Evolutionary conservation across 2,329 filamentous ascomycete species (phyloP).

Genomic region (Paraphaeosphaeria sporulosa): DNA sequence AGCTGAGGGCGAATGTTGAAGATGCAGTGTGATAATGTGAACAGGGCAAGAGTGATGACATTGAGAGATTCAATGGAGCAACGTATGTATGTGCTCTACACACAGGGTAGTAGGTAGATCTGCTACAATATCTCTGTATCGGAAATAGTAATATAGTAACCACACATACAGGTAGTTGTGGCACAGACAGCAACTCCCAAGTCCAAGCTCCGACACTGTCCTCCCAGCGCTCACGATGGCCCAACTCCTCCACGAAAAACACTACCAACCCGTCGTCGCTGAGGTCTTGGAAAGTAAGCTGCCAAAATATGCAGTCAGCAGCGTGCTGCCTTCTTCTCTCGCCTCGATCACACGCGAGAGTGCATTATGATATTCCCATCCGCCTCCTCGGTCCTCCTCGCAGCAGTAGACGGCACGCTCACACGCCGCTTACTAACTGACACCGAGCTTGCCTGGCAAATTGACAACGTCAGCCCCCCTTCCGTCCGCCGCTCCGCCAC

Average conservation of each 20-base stretch:
- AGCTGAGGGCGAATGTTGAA: too few relatives aligned
- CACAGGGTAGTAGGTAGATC: neutral
- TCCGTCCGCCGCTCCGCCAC: conserved; percentile 2
- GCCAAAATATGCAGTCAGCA: conserved; percentile 31
- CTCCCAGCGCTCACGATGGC: conserved; percentile 25
- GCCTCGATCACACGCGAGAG: conserved; percentile 29
- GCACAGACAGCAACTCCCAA: neutral
- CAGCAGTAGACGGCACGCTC: conserved; percentile 36
- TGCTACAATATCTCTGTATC: neutral
- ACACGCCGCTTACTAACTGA: conserved; percentile 23
- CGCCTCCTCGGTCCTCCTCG: conserved; percentile 29
- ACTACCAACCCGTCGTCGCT: conserved; percentile 33
- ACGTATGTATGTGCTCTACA: too few relatives aligned
- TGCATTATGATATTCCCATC: conserved; percentile 39
- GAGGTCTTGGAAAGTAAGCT: conserved; percentile 35
- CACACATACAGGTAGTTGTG: conserved; percentile 2
- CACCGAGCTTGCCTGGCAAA: conserved; percentile 14
- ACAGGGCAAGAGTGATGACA: too few relatives aligned
- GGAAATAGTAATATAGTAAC: conserved; percentile 6
- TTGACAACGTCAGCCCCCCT: conserved; percentile 32
- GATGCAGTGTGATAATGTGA: too few relatives aligned
- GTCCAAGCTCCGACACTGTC: conserved; percentile 10
- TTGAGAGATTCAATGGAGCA: too few relatives aligned
- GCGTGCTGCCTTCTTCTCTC: conserved; percentile 21
- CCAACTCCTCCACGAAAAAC: conserved; percentile 21